Evolutionary conservation across 768 basidiomycete genomes (phyloP).

Genomic region (Lactarius hengduanensis): DNA sequence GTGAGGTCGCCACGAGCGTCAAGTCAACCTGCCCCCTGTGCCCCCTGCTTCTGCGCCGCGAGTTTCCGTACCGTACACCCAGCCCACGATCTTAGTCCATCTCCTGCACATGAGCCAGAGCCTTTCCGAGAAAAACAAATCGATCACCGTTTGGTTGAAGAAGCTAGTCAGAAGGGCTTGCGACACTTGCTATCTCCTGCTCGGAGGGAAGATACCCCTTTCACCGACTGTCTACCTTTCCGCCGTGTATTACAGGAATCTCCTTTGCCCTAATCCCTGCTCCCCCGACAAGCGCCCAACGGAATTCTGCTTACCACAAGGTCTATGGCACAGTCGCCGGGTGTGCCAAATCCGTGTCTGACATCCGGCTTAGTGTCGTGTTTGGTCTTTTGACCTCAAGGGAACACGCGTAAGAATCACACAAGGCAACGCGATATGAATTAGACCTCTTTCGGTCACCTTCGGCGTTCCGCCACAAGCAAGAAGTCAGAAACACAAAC

Average conservation of each 20-base stretch:
- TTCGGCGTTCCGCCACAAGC: slow-evolving; percentile 21
- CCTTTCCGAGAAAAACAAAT: slow-evolving; percentile 12
- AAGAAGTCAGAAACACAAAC: background rate
- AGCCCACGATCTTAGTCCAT: slow-evolving; percentile 18
- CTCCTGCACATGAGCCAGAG: slow-evolving; percentile 6
- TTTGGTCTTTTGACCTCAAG: slow-evolving; percentile 17
- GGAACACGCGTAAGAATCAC: slow-evolving; percentile 8
- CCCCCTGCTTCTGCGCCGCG: slow-evolving; percentile 4
- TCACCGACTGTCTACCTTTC: slow-evolving; percentile 20
- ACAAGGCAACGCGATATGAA: slow-evolving; percentile 16
- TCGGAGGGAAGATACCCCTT: slow-evolving; percentile 25
- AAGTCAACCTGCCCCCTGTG: background rate
- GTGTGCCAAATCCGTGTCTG: slow-evolving; percentile 18
- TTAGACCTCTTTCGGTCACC: slow-evolving; percentile 23
- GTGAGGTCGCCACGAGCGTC: slow-evolving; percentile 1
- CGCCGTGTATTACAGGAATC: slow-evolving; percentile 16
- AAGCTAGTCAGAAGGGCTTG: slow-evolving; percentile 21
- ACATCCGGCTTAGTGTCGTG: slow-evolving; percentile 22
- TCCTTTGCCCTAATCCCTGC: slow-evolving; percentile 15
- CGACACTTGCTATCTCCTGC: slow-evolving; percentile 16
- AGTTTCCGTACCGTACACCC: slow-evolving; percentile 4
- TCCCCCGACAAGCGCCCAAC: slow-evolving; percentile 13
- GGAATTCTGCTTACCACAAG: slow-evolving; percentile 22
- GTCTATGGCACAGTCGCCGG: slow-evolving; percentile 27
- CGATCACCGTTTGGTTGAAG: slow-evolving; percentile 25